A percentile compares a stretch with the other conserved stretches of the same genome.
phyloP scores from a whole-genome alignment of 495 filamentous ascomycete species.

The Rusavskia elegans region DNA sequence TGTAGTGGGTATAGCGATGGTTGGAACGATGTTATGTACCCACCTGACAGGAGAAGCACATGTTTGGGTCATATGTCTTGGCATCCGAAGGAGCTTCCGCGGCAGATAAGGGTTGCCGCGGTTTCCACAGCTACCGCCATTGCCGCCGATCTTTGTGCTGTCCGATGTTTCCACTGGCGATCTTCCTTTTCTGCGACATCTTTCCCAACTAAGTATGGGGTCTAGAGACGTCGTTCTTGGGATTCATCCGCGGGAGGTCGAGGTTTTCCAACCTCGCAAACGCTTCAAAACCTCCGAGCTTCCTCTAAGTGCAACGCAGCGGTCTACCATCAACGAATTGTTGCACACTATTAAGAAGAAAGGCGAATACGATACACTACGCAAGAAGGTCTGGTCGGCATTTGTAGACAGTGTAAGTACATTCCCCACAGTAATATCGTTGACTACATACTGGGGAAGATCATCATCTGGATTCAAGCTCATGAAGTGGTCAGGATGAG shows the following conservation, averaged over 20 bases:
- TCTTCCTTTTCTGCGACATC: background rate
- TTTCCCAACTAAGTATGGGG: slow-evolving; percentile 19
- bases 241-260: slow-evolving; percentile 15
- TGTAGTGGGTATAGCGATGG: no score
- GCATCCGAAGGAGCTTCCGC: no score
- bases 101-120: no score
- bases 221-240: slow-evolving; percentile 19
- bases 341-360: slow-evolving; percentile 77
- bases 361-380: slow-evolving; percentile 65
- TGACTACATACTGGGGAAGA: no score
- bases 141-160: background rate
- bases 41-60: no score
- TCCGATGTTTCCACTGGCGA: background rate
- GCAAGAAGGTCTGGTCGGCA: slow-evolving; percentile 65
- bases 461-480: no score
- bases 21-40: no score
- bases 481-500: background rate
- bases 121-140: background rate
- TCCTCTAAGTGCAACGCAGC: slow-evolving; percentile 53
- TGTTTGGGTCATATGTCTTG: no score
- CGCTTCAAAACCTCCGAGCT: slow-evolving; percentile 77
- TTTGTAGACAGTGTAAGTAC: slow-evolving; percentile 54
- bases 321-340: slow-evolving; percentile 57
- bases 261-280: slow-evolving; percentile 32
- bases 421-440: no score